Conservation (phyloP, 257 asterid genomes). For the Paraleonurus japonicus region DNA sequence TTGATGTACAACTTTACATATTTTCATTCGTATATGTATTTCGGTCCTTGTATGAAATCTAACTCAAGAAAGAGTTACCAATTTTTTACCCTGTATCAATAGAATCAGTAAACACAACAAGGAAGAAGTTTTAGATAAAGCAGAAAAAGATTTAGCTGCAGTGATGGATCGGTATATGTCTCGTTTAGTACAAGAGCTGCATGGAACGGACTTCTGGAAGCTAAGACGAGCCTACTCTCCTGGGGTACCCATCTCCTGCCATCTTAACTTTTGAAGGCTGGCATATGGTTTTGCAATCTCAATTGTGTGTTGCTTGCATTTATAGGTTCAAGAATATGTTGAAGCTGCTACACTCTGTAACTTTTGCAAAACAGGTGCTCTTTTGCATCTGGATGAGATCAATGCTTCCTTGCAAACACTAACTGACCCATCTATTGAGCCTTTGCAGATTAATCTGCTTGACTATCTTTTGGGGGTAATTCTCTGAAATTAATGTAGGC, state of each 20-base stretch:
- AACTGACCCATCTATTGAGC: slow-evolving; percentile 73
- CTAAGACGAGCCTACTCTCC: slow-evolving; percentile 94
- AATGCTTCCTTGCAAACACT: slow-evolving; percentile 62
- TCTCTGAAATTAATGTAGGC: slow-evolving; percentile 18
- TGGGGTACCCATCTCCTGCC: slow-evolving; percentile 53
- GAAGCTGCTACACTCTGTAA: slow-evolving; percentile 90
- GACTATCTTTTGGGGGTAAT: slow-evolving; percentile 92
- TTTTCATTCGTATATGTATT: not conserved
- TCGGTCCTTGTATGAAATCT: not conserved
- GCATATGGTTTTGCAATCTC: slow-evolving; percentile 7
- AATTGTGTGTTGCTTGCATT: slow-evolving; percentile 25
- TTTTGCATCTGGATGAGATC: slow-evolving; percentile 73
- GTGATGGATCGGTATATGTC: slow-evolving; percentile 66
- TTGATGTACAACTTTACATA: not conserved
- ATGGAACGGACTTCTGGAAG: slow-evolving; percentile 95
- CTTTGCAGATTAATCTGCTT: slow-evolving; percentile 79
- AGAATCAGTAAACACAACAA: slow-evolving; percentile 80
- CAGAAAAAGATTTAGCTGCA: slow-evolving; percentile 75
- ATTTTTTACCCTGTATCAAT: slow-evolving; percentile 21
- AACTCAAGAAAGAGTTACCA: not conserved
- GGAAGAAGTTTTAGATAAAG: slow-evolving; percentile 71
- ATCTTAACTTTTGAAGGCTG: not conserved
- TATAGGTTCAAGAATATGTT: slow-evolving; percentile 86
- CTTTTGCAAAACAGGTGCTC: slow-evolving; percentile 80
- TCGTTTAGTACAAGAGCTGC: slow-evolving; percentile 75